Evolutionary conservation across 768 basidiomycete species (phyloP), one percentile per base, ranked within the genome.

Genomic region (Lactifluus piperatus): DNA sequence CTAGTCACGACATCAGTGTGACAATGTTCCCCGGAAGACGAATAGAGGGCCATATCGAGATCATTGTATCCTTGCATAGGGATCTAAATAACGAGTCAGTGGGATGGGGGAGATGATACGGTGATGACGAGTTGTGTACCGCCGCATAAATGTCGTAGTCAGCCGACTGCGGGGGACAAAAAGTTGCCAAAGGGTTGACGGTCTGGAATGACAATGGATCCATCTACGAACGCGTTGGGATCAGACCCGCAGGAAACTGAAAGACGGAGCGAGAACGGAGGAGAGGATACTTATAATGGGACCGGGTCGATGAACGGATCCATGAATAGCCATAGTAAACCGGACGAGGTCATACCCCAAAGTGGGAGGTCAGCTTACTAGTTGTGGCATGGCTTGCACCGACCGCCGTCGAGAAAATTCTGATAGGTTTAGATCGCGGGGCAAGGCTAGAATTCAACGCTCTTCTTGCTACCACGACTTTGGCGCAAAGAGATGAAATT

Each of bases 211-310:
- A 54, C 2, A 60, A 24, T 45, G 58, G 58, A 45, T 60, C 58
- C 58, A 60, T 60, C 32, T 7, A 18, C 20, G n/a, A 16, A 44
- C 30, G 16, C 5, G 18, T 13, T 29, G 46, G 36, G 27, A 18
- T 18, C 18, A 51, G 24, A 10, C 16, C 2, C 41, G 47, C n/a
- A 32, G 9, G 2, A 26, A 22, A 16, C n/a, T 36, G 54, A 44
- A 22, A 29, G 6, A 43, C 5, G 39, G 30, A 16, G 41, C 56
- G 51, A 55, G 58, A 55, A 60, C 14, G 54, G 58, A 44, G 58
- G 7, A 9, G 32, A 24, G 54, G 58, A 60, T 60, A 60, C 58
- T 60, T 60, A 60, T 60, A 60, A 50, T 55, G 54, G 57, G 58
- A 55, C 58, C 58, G 54, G 58, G 27, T 44, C 49, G 58, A 60